Base-by-base conservation (phyloP, 2,329 filamentous ascomycete genomes). In the Madurella fahalii region DNA sequence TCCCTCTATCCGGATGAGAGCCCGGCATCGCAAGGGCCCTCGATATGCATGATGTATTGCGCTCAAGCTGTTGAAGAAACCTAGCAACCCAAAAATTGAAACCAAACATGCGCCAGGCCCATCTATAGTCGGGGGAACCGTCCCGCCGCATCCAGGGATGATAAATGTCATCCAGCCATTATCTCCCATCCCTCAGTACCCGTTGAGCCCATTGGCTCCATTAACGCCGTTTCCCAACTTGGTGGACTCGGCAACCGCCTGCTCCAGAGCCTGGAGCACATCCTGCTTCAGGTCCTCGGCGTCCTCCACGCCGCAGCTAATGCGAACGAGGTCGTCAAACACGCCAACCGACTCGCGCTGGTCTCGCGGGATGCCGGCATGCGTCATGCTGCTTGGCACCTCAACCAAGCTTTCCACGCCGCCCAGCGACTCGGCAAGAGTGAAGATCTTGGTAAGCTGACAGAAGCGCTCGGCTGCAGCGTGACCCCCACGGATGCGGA, bases 251-350 rank as follows among this genome's bases (percentile, higher is more conserved):
- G 57, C 58, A 17, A 89, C 83, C 1, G 90, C 90, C 72, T 81
- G 83, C 71, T 94, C 87, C 41, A 97, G 74, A 4, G 94, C 94
- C 71, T 70, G 86, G 61, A 91, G 71, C 15, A 95, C 84, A 76
- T 99, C 94, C 40, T 79, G 80, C 65, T 85, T 85, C 58, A 99
- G 77, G 71, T 99, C 94, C 58, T 86, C 84, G 8, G 84, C 83
- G 67, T 99, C 94, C 75, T 99, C 94, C 52, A 99, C 84, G 66
- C 94, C 94, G 69, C 91, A 96, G 79, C 90, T 95, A 57, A 99
- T 79, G 61, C 94, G 83, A 31, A 99, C 89, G 8, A 99, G 81
- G 71, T 99, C 94, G 68, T 99, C 94, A 67, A 86, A 97, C 32
- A 99, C 91, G 58, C 94, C 94, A 1, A 94, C 91, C 2, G 86